These are phyloP conservation scores for Gynochthodes officinalis DNA, from an alignment of 257 asterid species.

Conservation along the genomic window DNA sequence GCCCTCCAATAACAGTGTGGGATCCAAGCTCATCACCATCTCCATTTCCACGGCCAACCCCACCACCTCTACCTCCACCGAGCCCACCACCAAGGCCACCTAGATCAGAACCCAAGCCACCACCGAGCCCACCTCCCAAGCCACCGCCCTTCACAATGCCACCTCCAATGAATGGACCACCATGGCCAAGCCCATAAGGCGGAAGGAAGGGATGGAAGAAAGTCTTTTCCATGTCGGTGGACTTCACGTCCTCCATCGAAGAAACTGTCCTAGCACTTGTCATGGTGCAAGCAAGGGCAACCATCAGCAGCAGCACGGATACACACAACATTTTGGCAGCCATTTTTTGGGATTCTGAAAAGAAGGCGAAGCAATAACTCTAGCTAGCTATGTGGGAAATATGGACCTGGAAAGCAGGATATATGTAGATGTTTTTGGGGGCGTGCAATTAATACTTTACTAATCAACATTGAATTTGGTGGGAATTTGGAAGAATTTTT, in stretches of 20 bases:
- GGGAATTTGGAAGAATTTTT: neutral
- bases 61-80: constrained; percentile 17
- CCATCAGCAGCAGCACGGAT: constrained; percentile 4
- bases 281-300: constrained; percentile 9
- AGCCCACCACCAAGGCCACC: constrained; percentile 12
- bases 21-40: constrained; percentile 20
- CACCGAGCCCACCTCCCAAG: constrained; percentile 21
- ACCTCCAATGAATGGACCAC: constrained; percentile 20
- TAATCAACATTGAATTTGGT: neutral
- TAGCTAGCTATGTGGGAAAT: neutral
- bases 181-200: constrained; percentile 18
- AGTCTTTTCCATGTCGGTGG: constrained; percentile 16
- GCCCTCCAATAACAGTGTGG: neutral
- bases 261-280: constrained; percentile 8
- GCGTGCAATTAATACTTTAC: too few relatives aligned
- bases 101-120: neutral
- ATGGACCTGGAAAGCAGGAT: neutral
- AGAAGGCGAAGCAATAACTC: neutral
- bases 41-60: neutral
- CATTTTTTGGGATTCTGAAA: constrained; percentile 9
- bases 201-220: constrained; percentile 30
- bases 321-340: constrained; percentile 13
- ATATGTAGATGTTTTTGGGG: constrained; percentile 9
- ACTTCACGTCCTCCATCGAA: neutral
- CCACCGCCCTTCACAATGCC: constrained; percentile 13